Evolutionary conservation across 805 yeast species (phyloP), one percentile per base, ranked within the genome.

Genomic region (Lachancea mirantina): DNA sequence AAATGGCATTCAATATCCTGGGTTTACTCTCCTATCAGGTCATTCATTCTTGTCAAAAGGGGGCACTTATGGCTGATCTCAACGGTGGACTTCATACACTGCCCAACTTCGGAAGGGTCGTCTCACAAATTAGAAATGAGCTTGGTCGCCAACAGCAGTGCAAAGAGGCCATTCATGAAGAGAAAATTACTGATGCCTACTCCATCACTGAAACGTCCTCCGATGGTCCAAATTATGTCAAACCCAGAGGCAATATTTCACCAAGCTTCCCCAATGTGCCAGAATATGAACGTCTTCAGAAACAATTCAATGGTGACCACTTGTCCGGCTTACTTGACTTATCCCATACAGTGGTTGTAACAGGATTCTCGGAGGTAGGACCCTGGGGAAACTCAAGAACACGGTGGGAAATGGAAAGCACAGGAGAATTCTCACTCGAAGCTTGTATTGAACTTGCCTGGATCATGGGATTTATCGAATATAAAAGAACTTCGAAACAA

Each of bases 361-460:
- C 95, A 28, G 95, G 95, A 51, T 84, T 84, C 62, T 67, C 89
- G 39, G 95, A 84, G 62, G 88, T 84, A 42, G 85, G 94, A 45
- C 95, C 95, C 40, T 84, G 92, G 87, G 95, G 95, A 65, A 82
- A 79, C 61, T 61, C 95, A 18, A 75, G 94, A 65, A 84, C 95
- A 35, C 72, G 95, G 64, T 84, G 95, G 95, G 94, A 84, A 60
- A 84, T 83, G 85, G 95, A 84, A 62, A 78, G 88, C 26, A 42
- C 61, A 36, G 94, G 94, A 45, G 80, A 76, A 8, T 84, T 84
- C 64, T 82, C 94, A 6, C 67, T 84, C 42, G 95, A 84, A 60
- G 94, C 94, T 40, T 76, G 92, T 48, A 72, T 84, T 51, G 94
- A 84, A 62, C 80, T 84, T 88, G 94, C 95, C 28, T 83, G 94